A percentile compares a stretch with the other conserved stretches of the same genome.
Conservation (phyloP, 176 grass and related monocot genomes). For the Stipa capillata region DNA sequence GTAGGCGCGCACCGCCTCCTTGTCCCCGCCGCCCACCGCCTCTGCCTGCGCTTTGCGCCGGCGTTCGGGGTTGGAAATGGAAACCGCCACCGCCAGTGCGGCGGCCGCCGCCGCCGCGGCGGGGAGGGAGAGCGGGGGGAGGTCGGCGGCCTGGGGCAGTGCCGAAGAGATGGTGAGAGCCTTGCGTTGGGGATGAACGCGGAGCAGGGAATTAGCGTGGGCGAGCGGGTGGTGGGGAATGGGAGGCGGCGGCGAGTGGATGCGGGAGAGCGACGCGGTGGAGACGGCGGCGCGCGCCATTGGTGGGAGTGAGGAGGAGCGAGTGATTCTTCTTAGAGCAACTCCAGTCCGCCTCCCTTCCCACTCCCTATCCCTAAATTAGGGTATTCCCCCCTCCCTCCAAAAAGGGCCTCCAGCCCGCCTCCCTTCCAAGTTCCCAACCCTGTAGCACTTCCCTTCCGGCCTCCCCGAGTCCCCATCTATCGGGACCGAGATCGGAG, state of each 20-base stretch:
- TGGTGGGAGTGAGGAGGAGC: background rate
- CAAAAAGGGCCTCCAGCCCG: too few relatives aligned
- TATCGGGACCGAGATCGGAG: too few relatives aligned
- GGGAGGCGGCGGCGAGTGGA: background rate
- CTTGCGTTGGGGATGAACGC: background rate
- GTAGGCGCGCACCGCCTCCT: slow-evolving; percentile 87
- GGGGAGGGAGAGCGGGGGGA: slow-evolving; percentile 31
- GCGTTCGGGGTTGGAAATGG: slow-evolving; percentile 67
- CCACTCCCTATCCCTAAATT: too few relatives aligned
- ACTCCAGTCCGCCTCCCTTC: too few relatives aligned
- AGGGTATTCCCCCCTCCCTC: too few relatives aligned
- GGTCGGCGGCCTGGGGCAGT: slow-evolving; percentile 35
- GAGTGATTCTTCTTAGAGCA: background rate
- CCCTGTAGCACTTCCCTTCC: too few relatives aligned
- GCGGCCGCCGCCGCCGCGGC: slow-evolving; percentile 48
- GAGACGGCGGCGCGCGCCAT: slow-evolving; percentile 68
- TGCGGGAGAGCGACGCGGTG: slow-evolving; percentile 38
- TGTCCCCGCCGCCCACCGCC: slow-evolving; percentile 74
- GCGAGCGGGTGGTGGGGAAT: background rate
- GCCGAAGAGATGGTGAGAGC: slow-evolving; percentile 7
- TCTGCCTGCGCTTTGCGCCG: slow-evolving; percentile 57
- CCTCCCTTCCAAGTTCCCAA: too few relatives aligned
- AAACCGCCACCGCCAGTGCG: slow-evolving; percentile 29
- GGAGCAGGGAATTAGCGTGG: background rate
- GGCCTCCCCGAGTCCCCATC: too few relatives aligned